Evolutionary conservation across 192 early-diverging fungal genomes (phyloP), one percentile per base, ranked within the genome.

Genomic region (Coemansia asiatica): DNA sequence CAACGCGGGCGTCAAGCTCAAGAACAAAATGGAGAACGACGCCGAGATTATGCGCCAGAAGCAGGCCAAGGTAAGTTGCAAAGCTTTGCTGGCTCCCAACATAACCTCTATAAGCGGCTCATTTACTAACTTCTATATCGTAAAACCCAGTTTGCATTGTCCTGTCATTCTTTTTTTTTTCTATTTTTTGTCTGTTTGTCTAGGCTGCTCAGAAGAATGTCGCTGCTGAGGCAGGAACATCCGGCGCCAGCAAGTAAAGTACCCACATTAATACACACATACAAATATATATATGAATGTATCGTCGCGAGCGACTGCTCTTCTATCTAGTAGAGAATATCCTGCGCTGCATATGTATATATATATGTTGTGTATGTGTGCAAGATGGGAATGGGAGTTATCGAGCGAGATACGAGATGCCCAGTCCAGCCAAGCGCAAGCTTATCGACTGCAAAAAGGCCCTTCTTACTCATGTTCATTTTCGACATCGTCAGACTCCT

Each of bases 1-100:
- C 23, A 60, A 26, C 22, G 2, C 55, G 40, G 83, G 70, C 22
- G 12, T 53, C 6, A 44, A 75, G 19, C 61, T 74, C 57, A 49
- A 65, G 38, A 46, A 75, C 56, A 68, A 62, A 33, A 75, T 69
- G 66, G 83, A 81, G 31, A 58, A 40, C 51, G 79, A 84, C 54
- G 83, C 83, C 13, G 72, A 71, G 13, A 70, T 75, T 44, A 77
- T 84, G 79, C 83, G 79, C 46, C 62, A 70, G 47, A 84, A 84
- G 59, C 83, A 84, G 61, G 51, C 46, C 29, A 35, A 60, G 22
- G 74, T 70, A 63, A 65, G 67, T 70, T n/a, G 21, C 26, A 23
- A 5, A 21, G 15, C 6, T 44, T 16, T 44, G 40, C 56, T 58
- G n/a, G 21, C 23, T 58, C 29, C 16, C n/a, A 53, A 65, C 25